Conservation (phyloP, 305 asterid genomes). For the Fraxinus sp. region DNA sequence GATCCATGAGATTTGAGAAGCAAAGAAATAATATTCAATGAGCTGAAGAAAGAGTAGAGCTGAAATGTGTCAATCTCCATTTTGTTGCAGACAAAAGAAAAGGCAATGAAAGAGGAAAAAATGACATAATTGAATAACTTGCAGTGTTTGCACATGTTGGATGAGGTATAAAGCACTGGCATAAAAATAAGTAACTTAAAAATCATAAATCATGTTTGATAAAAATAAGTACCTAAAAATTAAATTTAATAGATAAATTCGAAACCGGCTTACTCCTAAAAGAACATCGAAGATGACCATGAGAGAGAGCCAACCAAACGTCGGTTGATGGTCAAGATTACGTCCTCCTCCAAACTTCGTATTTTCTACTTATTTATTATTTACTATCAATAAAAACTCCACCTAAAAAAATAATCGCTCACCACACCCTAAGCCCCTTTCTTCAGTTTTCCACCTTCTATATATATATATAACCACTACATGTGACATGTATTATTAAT, state of each 20-base stretch:
- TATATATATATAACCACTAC: background rate
- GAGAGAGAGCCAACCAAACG: background rate
- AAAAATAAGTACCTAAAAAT: background rate
- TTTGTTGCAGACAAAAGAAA: background rate
- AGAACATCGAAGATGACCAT: background rate
- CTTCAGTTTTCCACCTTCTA: background rate
- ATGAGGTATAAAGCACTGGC: background rate
- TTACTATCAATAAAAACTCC: background rate
- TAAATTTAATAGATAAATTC: background rate
- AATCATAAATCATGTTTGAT: background rate
- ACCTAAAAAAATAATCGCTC: background rate
- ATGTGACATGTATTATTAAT: background rate
- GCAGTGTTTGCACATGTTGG: background rate
- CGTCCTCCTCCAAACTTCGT: background rate
- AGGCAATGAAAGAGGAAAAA: background rate
- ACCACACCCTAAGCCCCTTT: background rate
- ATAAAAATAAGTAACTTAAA: background rate
- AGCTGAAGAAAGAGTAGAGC: background rate
- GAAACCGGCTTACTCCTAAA: background rate
- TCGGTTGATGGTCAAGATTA: background rate
- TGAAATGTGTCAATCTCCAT: constrained; percentile 7
- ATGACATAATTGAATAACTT: background rate
- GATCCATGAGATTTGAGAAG: background rate
- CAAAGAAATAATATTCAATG: background rate
- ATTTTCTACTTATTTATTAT: background rate